Evolutionary conservation across 1,284 basidiomycete species (phyloP), one percentile per base, ranked within the genome.

Genomic region (Malassezia restricta): DNA sequence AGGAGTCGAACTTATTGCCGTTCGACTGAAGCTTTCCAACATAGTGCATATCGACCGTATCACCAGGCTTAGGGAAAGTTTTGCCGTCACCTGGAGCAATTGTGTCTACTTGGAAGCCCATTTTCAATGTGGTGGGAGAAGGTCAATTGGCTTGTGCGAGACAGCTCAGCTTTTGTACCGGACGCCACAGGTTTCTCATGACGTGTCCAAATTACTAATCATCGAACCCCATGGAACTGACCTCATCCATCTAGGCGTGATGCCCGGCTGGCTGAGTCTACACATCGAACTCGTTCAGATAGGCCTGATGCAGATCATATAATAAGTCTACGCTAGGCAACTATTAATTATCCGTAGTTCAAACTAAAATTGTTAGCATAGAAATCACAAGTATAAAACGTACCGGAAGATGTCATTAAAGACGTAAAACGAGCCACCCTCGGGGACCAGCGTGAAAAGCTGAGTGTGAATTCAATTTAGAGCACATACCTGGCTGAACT

Each of bases 401-500:
- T 51, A 65, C 63, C 64, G 58, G 64, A 71, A 71, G 59, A 69
- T 54, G 45, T 71, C 68, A 52, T 70, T 71, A 52, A 77, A 89
- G 83, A 95, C 86, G 74, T 84, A 95, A 79, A 87, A 95, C 62
- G 81, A 81, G 28, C 68, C 74, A 14, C 77, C 81, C 20, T 94
- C 88, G 30, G 82, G 84, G 55, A 86, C 79, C 46, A 96, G 81
- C 62, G 91, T 88, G 82, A 96, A 98, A 55, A 83, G 51, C 47
- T 65, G 50, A 39, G 17, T n/a, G 15, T 54, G 39, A 40, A 57
- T 31, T 27, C 29, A 41, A 4, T 24, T 5, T 12, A n/a, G n/a
- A 43, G 8, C 17, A 55, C 52, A 17, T 41, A 56, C 52, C 58
- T 62, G 62, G 44, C 59, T 62, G 58, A 63, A 63, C 35, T 57